These are phyloP conservation scores for Vitis vinifera DNA, from an alignment of 164 flowering plant species.

Conservation along the genomic window ASM3070453v1 NC_081812.1:19575501-19576000, in stretches of 20 bases:
- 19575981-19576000: too few species aligned
- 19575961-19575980: too few species aligned
- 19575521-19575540: neutral
- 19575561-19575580: conserved; percentile 74
- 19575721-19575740: conserved; percentile 97
- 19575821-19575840: conserved; percentile 92
- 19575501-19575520: neutral
- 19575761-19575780: conserved; percentile 92
- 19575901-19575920: too few species aligned
- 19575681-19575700: conserved; percentile 92
- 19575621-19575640: conserved; percentile 77
- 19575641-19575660: conserved; percentile 81
- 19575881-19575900: neutral
- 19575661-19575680: conserved; percentile 89
- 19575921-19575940: too few species aligned
- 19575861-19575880: neutral
- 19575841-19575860: conserved; percentile 59
- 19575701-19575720: conserved; percentile 72
- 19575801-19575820: conserved; percentile 92
- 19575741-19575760: conserved; percentile 98
- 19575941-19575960: too few species aligned
- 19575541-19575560: conserved; percentile 48
- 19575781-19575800: conserved; percentile 64
- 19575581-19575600: conserved; percentile 81
- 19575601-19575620: conserved; percentile 71